Base-by-base conservation (phyloP, 1,284 basidiomycete genomes). In the Athelia psychrophila region DNA sequence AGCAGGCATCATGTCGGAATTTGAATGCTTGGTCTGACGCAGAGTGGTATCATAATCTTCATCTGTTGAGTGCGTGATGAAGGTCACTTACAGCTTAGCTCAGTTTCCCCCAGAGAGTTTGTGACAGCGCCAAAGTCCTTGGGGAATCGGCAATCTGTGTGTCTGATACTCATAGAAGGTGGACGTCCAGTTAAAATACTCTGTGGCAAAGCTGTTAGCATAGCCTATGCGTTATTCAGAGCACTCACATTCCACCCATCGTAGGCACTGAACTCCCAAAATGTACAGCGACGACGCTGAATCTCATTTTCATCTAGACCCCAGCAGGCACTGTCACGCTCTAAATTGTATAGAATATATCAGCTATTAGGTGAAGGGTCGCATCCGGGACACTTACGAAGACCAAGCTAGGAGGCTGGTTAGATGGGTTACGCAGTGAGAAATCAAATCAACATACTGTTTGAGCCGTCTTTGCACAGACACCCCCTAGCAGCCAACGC, bases 311-410 rank as follows among this genome's bases (percentile, higher is more conserved):
- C 56, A 18, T 65, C 67, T 44, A 80, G 66, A 49, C 74, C 74
- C 78, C 78, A 81, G 10, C 68, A 66, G 3, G 74, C 70, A 54
- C 75, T 75, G 58, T 84, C 81, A 22, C 80, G 75, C 62, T 82
- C 81, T 82, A 53, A 32, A 22, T 53, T 30, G 25, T 45, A 38
- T 5, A 30, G 13, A 30, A 33, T 38, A 44, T 16, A 19, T n/a
- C n/a, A 22, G 49, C 15, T 47, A 36, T 42, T 48, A n/a, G 23
- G 15, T 15, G 44, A 32, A 30, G 5, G 27, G 27, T 30, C 13
- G 15, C 13, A 33, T 6, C 27, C 27, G 22, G 42, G 42, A 18
- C n/a, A 67, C 78, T 68, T 60, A 81, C 79, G 78, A 48, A 81
- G 66, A 23, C 78, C 79, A 62, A 80, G 71, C 79, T 80, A 51